These are phyloP conservation scores for Plantago elongata DNA, from an alignment of 257 asterid species.

Conservation along the genomic window DNA sequence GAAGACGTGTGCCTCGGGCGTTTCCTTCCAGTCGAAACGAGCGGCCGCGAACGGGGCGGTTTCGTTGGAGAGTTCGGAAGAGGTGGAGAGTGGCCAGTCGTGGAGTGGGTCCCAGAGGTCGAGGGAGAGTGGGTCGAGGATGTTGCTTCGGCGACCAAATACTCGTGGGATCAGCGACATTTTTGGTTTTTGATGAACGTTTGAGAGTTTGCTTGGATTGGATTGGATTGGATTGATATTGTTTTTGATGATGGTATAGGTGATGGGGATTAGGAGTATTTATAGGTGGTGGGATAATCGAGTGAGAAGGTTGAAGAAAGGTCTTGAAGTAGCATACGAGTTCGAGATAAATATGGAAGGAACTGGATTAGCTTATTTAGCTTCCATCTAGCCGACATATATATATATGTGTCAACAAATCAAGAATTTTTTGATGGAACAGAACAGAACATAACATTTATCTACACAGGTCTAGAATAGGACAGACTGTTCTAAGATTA, in stretches of 20 bases:
- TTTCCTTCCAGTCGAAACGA: conserved; percentile 10
- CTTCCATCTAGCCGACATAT: no score
- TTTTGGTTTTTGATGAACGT: neutral
- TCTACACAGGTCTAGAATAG: neutral
- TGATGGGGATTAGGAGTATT: neutral
- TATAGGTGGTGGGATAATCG: neutral
- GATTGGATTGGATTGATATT: neutral
- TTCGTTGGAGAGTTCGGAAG: neutral
- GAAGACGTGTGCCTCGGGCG: conserved; percentile 12
- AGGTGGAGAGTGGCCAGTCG: conserved; percentile 3
- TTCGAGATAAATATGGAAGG: neutral
- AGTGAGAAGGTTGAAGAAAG: neutral
- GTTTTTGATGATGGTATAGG: neutral
- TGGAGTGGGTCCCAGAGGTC: conserved; percentile 10
- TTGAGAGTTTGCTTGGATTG: neutral
- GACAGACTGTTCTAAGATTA: no score
- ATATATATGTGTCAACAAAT: neutral
- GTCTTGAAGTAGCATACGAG: neutral
- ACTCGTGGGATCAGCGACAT: conserved; percentile 11
- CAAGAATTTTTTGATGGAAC: neutral
- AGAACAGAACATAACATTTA: no score
- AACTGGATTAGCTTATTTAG: neutral
- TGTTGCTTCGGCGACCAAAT: conserved; percentile 10
- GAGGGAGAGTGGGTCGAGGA: conserved; percentile 7
- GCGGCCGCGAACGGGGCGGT: conserved; percentile 1